Percentiles rank a stretch among this genome's conserved stretches.
phyloP scores from a whole-genome alignment of 2,329 filamentous ascomycete species.

The Cladophialophora exuberans region DNA sequence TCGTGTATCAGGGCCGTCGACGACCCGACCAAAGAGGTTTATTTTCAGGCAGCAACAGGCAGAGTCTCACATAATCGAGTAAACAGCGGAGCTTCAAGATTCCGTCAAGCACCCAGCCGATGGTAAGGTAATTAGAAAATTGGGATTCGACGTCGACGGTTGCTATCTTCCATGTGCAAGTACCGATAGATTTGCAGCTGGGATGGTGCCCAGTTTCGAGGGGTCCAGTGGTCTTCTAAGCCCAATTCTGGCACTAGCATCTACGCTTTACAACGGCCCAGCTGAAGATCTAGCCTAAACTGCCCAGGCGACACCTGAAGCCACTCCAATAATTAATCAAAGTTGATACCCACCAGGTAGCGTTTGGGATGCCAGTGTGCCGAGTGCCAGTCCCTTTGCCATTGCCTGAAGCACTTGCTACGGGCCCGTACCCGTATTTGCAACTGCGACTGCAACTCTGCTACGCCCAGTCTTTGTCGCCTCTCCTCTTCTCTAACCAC shows the following conservation, averaged over 20 bases:
- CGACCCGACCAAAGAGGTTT: background rate
- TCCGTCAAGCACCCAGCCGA: background rate
- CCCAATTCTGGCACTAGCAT: background rate
- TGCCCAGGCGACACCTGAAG: background rate
- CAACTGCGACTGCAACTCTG: no score
- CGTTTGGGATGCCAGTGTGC: background rate
- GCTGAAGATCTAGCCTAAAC: background rate
- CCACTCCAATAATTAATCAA: background rate
- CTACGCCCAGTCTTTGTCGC: no score
- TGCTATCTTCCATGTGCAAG: background rate
- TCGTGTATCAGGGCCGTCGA: slow-evolving; percentile 5
- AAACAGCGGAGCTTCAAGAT: background rate
- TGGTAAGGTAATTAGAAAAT: background rate
- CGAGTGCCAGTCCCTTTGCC: background rate
- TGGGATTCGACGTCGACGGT: background rate
- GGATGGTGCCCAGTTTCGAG: slow-evolving; percentile 9
- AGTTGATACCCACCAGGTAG: background rate
- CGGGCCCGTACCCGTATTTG: no score
- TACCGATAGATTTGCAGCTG: background rate
- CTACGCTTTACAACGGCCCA: background rate
- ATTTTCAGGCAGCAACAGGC: background rate
- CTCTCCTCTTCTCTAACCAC: no score
- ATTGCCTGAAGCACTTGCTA: no score
- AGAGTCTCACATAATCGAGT: background rate
- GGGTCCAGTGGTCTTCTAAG: background rate